Evolutionary conservation across 2,329 filamentous ascomycete species (phyloP).

Genomic region (Thelonectria discophora): DNA sequence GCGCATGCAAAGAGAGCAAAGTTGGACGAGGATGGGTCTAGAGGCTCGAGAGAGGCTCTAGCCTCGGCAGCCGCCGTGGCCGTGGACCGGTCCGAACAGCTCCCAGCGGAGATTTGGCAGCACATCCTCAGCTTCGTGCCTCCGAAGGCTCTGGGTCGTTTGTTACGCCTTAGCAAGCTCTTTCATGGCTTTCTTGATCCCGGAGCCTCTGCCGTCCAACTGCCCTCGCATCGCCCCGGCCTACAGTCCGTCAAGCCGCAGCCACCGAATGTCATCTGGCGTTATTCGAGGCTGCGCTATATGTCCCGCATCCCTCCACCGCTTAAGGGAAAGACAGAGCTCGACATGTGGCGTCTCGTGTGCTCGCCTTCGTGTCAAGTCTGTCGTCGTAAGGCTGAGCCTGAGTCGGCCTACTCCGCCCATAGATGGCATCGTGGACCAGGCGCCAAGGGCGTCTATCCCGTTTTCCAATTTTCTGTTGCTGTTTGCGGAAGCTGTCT

Average conservation of each 20-base stretch:
- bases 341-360: slow-evolving; percentile 79
- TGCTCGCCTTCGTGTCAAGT: slow-evolving; percentile 72
- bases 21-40: slow-evolving; percentile 27
- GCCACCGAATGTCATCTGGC: slow-evolving; percentile 76
- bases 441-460: slow-evolving; percentile 65
- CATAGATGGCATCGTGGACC: slow-evolving; percentile 68
- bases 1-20: slow-evolving; percentile 34
- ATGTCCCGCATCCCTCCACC: slow-evolving; percentile 75
- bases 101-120: slow-evolving; percentile 74
- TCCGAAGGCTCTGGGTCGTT: slow-evolving; percentile 68
- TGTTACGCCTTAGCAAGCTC: slow-evolving; percentile 72
- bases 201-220: slow-evolving; percentile 45
- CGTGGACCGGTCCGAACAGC: slow-evolving; percentile 40
- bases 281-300: slow-evolving; percentile 70
- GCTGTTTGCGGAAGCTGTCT: slow-evolving; percentile 75
- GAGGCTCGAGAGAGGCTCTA: slow-evolving; percentile 19
- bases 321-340: slow-evolving; percentile 70
- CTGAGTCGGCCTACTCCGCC: slow-evolving; percentile 33
- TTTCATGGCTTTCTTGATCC: slow-evolving; percentile 70
- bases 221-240: slow-evolving; percentile 28
- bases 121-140: slow-evolving; percentile 73
- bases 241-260: slow-evolving; percentile 44
- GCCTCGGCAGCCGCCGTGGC: not conserved
- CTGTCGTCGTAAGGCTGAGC: slow-evolving; percentile 60
- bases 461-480: slow-evolving; percentile 77